Conservation (phyloP, 169 alveolate genomes). For the Eimeria praecox region DNA sequence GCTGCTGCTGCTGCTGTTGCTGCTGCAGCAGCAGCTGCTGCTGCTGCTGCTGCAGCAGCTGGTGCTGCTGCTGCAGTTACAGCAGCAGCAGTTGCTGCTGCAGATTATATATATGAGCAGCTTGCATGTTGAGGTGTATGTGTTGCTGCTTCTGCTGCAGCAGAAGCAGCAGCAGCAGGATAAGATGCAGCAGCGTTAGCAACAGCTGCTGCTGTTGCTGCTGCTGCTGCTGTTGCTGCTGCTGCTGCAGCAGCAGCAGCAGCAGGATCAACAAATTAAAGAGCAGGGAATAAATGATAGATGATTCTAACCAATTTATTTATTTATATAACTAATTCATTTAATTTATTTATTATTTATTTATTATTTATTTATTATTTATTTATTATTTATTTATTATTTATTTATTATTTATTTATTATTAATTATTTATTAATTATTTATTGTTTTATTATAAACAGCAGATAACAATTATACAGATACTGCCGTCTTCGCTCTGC, state of each 20-base stretch:
- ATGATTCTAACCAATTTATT: too few species aligned
- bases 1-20: conserved; percentile 10
- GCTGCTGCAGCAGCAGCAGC: neutral
- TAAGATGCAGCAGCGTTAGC: neutral
- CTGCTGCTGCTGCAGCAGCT: neutral
- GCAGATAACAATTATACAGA: too few species aligned
- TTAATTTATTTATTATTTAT: too few species aligned
- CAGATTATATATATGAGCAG: neutral
- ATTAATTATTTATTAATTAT: neutral
- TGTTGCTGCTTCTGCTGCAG: neutral
- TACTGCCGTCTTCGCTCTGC: too few species aligned
- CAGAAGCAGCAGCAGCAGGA: neutral
- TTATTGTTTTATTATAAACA: too few species aligned
- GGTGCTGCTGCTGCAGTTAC: neutral
- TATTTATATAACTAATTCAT: too few species aligned
- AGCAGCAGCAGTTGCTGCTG: neutral
- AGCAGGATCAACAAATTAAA: too few species aligned
- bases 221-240: neutral
- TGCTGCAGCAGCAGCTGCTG: neutral
- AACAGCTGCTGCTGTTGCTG: neutral
- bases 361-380: too few species aligned
- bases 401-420: neutral
- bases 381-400: too few species aligned
- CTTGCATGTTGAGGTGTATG: neutral
- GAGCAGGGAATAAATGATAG: too few species aligned